phyloP scores from a whole-genome alignment of 1,139 yeast genomes.

The Tardiomyces depauwii region DNA sequence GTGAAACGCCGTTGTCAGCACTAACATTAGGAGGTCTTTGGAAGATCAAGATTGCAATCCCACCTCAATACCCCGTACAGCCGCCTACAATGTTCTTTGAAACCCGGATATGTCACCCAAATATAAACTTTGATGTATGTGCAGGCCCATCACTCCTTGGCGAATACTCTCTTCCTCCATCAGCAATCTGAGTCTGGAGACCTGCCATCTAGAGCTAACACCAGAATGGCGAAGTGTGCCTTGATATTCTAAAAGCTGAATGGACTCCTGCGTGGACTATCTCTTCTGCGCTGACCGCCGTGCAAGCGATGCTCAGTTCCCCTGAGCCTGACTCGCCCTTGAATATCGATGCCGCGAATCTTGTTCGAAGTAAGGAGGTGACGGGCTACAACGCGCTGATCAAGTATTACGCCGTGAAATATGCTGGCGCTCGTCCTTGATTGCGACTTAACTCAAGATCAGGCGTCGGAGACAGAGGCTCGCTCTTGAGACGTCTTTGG shows the following conservation, averaged over 20 bases:
- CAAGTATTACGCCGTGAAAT: conserved; percentile 41
- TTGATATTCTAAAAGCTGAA: conserved; percentile 57
- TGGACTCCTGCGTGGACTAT: conserved; percentile 94
- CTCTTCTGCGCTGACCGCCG: conserved; percentile 57
- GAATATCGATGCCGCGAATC: conserved; percentile 76
- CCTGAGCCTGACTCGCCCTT: conserved; percentile 86
- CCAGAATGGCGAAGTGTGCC: conserved; percentile 65
- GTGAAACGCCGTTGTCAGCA: neutral
- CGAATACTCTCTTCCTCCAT: conserved; percentile 2
- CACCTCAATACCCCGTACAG: conserved; percentile 48
- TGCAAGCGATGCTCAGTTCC: conserved; percentile 52
- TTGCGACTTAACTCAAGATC: no score
- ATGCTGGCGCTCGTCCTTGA: neutral
- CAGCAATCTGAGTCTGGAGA: conserved; percentile 1
- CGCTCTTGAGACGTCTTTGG: no score
- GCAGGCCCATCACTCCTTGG: conserved; percentile 11
- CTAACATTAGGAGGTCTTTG: conserved; percentile 35
- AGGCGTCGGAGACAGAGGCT: no score
- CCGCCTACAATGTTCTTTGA: conserved; percentile 57
- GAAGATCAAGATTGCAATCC: conserved; percentile 41
- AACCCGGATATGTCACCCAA: conserved; percentile 60
- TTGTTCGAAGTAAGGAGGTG: conserved; percentile 47
- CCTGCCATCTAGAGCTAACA: neutral
- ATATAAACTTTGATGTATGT: conserved; percentile 38
- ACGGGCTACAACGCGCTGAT: conserved; percentile 51